Base-by-base conservation (phyloP, 306 rosid species). In the Ceratonia siliqua region DNA sequence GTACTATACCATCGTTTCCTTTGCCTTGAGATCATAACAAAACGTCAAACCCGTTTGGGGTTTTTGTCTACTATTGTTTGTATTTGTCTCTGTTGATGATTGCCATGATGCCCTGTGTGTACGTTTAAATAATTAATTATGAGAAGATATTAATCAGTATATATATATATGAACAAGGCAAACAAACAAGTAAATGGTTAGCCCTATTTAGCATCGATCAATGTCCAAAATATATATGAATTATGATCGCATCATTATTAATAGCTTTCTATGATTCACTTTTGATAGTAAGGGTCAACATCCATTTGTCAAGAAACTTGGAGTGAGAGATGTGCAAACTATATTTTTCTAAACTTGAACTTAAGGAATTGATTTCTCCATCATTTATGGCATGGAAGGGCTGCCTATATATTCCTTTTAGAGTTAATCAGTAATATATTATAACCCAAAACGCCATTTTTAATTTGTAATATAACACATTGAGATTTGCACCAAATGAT, bases 21-120 rank as follows among this genome's bases (percentile, higher is more conserved):
- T 73, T 78, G 79, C 73, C 71, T 49, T 50, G 43, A 79, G 75
- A 64, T 62, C 49, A 20, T 21, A 64, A 72, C 86, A 38, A 80
- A 53, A 35, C 57, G 80, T 56, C 70, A 58, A 73, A 58, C 67
- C 72, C 24, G 61, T 71, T 73, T 74, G 81, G 12, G 65, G 79
- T 1, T 69, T 69, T 62, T 72, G 71, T 54, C 78, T 45, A 13
- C 74, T 28, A 25, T 42, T 41, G 20, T 74, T 66, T 54, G 58
- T 54, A 58, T 56, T 81, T 71, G 81, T 82, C 84, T 78, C 84
- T 55, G 21, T 68, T 54, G 78, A 62, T 78, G 84, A 79, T 22
- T 78, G 78, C 87, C 84, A 80, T 38, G 81, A 50, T 32, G 75
- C 70, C 82, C 97, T 88, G 87, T 35, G 70, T 50, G 74, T 14